phyloP scores from a whole-genome alignment of 331 rosid genomes.

The Cydonia oblonga region DNA sequence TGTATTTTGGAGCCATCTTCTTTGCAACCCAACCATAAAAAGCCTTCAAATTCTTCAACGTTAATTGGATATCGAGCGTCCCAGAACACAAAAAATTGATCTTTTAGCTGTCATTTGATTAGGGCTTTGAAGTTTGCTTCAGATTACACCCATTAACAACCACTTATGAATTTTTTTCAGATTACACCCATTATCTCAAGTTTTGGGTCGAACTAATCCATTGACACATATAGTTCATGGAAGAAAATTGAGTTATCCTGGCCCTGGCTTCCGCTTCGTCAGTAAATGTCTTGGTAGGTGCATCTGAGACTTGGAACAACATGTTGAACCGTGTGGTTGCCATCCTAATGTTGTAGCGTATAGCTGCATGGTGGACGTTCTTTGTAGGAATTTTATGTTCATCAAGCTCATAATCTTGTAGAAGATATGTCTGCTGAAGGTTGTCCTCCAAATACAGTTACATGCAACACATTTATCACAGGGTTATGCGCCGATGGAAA shows the following conservation, averaged over 20 bases:
- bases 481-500: constrained; percentile 53
- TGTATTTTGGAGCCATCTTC: neutral
- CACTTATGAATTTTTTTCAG: no score
- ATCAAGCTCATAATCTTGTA: constrained; percentile 44
- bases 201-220: no score
- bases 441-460: constrained; percentile 66
- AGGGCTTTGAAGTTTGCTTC: neutral
- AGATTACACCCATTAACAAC: no score
- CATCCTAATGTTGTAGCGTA: constrained; percentile 69
- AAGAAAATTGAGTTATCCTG: no score
- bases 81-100: neutral
- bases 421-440: constrained; percentile 53
- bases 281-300: no score
- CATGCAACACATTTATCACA: constrained; percentile 60
- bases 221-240: no score
- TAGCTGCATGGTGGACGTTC: constrained; percentile 74
- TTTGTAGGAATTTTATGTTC: constrained; percentile 51
- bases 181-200: no score
- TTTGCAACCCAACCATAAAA: neutral
- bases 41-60: neutral
- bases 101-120: neutral
- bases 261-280: no score
- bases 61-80: neutral
- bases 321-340: constrained; percentile 56
- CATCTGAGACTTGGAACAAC: constrained; percentile 63